Evolutionary conservation across 805 yeast species (phyloP), one percentile per base, ranked within the genome.

Genomic region (Saturnispora diversa): DNA sequence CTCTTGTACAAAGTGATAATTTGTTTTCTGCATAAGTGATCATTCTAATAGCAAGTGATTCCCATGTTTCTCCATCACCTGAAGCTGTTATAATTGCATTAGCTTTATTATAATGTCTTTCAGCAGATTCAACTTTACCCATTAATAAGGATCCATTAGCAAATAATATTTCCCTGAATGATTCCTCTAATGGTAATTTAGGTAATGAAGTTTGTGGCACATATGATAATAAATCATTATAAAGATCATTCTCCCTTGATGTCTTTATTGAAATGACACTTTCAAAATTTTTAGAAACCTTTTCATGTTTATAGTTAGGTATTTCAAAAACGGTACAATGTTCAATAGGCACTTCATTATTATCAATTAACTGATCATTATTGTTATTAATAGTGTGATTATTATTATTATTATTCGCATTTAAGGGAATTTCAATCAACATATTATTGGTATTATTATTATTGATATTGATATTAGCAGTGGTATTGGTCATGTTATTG

Each of bases 321-420:
- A 59, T n/a, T 28, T 50, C 51, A 12, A 58, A 50, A 11, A 55
- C 51, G 2, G 55, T 51, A 37, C 62, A 58, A 47, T 57, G 44
- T 6, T 46, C 46, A 2, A 46, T 31, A 6, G 63, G 63, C 11
- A 59, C 48, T 29, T 46, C 32, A 43, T 59, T 79, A 35, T 78
- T 79, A 56, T 72, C 83, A 17, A 79, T 78, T 7, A 11, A 17
- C 12, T 32, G 15, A 7, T 28, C 39, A n/a, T 12, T 15, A 13
- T 37, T 31, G 15, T 35, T 20, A n/a, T 6, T 15, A 30, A 19
- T 30, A 17, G 11, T 20, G 11, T 22, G 13, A 23, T 27, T 23
- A 27, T 22, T 15, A 21, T 51, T 31, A 6, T 44, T 43, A 6
- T 48, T 32, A 11, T 50, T 42, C 7, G 16, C 24, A 12, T 62